Percentiles rank a stretch among this genome's conserved stretches.
Evolutionary conservation across 2,329 filamentous ascomycete species (phyloP).

Genomic region (Raffaelea arxii): DNA sequence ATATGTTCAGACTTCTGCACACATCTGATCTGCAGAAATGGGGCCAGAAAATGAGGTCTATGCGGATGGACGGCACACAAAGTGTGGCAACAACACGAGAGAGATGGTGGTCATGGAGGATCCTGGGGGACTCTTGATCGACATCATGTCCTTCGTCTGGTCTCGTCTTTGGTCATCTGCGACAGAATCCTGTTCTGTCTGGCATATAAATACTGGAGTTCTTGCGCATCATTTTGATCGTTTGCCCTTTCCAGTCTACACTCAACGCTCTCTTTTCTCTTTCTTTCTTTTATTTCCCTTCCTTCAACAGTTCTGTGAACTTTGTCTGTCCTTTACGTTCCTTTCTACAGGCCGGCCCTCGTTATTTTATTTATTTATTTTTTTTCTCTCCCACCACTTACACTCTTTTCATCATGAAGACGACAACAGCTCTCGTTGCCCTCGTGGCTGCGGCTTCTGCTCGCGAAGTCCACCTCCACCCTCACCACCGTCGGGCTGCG

Average conservation of each 20-base stretch:
- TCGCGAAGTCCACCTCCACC: constrained; percentile 18
- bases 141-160: too few species aligned
- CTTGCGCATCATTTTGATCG: neutral
- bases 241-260: constrained; percentile 1
- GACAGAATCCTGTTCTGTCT: constrained; percentile 5
- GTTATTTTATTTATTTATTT: constrained; percentile 1
- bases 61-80: too few species aligned
- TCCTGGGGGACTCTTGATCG: too few species aligned
- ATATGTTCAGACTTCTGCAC: too few species aligned
- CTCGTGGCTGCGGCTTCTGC: constrained; percentile 20
- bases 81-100: too few species aligned
- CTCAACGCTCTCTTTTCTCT: constrained; percentile 1
- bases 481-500: constrained; percentile 2
- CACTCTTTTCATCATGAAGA: constrained; percentile 21
- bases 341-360: constrained; percentile 11
- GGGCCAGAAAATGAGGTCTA: too few species aligned
- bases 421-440: constrained; percentile 18
- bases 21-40: too few species aligned
- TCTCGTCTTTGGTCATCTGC: too few species aligned
- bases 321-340: constrained; percentile 7
- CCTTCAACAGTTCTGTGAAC: constrained; percentile 13
- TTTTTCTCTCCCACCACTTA: constrained; percentile 1
- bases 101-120: too few species aligned
- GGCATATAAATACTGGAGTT: too few species aligned
- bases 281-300: constrained; percentile 5